Conservation (phyloP, 2,329 filamentous ascomycete genomes). For the Didymella glomerata region DNA sequence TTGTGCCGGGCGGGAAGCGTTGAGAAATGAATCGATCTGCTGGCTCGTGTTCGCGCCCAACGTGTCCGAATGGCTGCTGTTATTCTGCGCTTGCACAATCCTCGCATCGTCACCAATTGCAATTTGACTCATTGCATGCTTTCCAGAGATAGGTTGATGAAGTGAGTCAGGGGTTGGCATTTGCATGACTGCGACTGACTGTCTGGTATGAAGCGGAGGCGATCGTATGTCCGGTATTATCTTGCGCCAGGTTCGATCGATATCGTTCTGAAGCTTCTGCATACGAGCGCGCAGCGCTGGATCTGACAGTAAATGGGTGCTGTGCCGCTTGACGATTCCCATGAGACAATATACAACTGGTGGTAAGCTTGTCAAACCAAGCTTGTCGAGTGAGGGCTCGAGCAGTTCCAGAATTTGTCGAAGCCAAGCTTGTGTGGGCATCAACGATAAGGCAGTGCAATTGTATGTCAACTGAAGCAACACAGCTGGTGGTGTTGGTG, state of each 20-base stretch:
- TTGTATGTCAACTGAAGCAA: conserved; percentile 43
- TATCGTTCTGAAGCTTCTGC: conserved; percentile 27
- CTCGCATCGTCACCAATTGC: conserved; percentile 1
- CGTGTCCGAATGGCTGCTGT: conserved; percentile 25
- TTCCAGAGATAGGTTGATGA: conserved; percentile 23
- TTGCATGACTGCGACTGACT: conserved; percentile 20
- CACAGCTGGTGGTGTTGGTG: conserved; percentile 38
- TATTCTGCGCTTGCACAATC: conserved; percentile 15
- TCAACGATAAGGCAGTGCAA: conserved; percentile 33
- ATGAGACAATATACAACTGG: conserved; percentile 41
- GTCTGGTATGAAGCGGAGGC: conserved; percentile 12
- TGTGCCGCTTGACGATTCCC: conserved; percentile 30
- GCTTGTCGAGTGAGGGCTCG: conserved; percentile 33
- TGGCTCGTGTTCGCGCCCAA: conserved; percentile 13
- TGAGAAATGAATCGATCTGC: conserved; percentile 14
- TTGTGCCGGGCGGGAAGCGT: conserved; percentile 8
- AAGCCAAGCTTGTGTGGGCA: conserved; percentile 32
- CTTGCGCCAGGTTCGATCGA: conserved; percentile 26
- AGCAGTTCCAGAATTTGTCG: conserved; percentile 34
- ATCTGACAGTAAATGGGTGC: conserved; percentile 25
- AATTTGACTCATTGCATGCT: conserved; percentile 8
- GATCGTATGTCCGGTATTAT: conserved; percentile 3
- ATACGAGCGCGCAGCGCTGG: conserved; percentile 29
- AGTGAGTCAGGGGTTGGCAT: conserved; percentile 34
- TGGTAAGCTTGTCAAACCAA: conserved; percentile 40